Percentiles rank a stretch among this genome's conserved stretches.
These are phyloP conservation scores for Crithidia bombi DNA, from an alignment of 208 protist genomes.

Conservation along the genomic window DNA sequence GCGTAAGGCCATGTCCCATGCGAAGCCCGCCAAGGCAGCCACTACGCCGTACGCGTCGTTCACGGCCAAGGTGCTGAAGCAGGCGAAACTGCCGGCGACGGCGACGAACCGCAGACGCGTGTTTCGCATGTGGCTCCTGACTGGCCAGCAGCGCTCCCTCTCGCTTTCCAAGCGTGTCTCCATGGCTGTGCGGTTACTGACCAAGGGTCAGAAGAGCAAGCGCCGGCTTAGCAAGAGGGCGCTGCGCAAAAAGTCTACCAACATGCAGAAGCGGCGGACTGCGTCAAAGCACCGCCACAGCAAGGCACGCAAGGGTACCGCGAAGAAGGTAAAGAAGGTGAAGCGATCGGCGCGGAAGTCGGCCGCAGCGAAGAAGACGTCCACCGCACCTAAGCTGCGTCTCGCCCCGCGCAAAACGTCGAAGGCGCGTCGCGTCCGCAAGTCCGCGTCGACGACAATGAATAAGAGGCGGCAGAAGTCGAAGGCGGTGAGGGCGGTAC, in stretches of 20 bases:
- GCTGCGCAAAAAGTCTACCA: constrained; percentile 15
- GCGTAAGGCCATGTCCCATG: neutral
- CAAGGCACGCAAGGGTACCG: neutral
- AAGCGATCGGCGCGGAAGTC: constrained; percentile 1
- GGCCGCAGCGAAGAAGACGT: constrained; percentile 2
- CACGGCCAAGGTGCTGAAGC: constrained; percentile 24
- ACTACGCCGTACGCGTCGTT: constrained; percentile 32
- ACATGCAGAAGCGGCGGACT: no score
- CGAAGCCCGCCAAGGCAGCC: constrained; percentile 6
- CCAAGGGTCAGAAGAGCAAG: constrained; percentile 13
- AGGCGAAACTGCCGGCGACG: constrained; percentile 21
- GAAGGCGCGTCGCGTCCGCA: neutral
- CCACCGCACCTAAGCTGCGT: neutral
- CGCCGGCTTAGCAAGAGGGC: constrained; percentile 14
- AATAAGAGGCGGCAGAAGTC: neutral
- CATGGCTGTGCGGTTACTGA: constrained; percentile 38
- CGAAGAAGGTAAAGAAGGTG: constrained; percentile 11
- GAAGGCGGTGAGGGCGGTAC: neutral
- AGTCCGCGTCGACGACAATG: neutral
- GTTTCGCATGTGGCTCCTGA: constrained; percentile 37
- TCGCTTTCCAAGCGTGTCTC: constrained; percentile 27
- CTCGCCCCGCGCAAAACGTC: neutral
- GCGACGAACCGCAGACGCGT: constrained; percentile 18
- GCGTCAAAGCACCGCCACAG: constrained; percentile 8
- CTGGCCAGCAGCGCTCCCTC: constrained; percentile 24